These are phyloP conservation scores for Vinca minor DNA, from an alignment of 257 asterid genomes.

Conservation along the genomic window DNA sequence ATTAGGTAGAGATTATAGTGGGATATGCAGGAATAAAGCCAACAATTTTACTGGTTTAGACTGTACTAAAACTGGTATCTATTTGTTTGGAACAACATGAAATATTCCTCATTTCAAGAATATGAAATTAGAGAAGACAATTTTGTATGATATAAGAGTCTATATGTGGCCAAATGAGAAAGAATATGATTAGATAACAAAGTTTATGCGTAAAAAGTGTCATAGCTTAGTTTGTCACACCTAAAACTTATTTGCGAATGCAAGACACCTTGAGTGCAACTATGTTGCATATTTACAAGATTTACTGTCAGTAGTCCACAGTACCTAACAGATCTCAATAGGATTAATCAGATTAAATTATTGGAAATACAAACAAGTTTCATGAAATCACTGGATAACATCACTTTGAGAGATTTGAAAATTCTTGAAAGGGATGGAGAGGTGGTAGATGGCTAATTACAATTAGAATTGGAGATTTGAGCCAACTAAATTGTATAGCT, in stretches of 20 bases:
- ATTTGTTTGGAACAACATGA: slow-evolving; percentile 7
- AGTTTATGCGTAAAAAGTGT: no score
- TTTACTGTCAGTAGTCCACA: no score
- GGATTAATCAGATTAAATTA: no score
- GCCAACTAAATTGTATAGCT: no score
- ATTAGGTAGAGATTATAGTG: slow-evolving; percentile 11
- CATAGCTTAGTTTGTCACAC: no score
- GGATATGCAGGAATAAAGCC: slow-evolving; percentile 1
- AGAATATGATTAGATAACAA: background rate
- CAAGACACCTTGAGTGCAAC: no score
- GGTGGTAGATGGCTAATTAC: background rate
- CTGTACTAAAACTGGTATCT: background rate
- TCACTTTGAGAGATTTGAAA: background rate
- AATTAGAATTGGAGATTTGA: no score
- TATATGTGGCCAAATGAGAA: background rate
- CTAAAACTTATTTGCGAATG: no score
- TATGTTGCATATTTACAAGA: no score
- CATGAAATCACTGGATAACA: background rate
- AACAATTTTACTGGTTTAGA: background rate
- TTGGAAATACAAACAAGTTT: background rate
- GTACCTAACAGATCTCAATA: no score
- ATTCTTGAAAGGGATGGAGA: background rate
- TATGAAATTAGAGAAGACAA: background rate
- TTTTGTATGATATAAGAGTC: background rate
- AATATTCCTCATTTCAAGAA: background rate